phyloP scores from a whole-genome alignment of 768 basidiomycete genomes.

The Gloeopeniophorella convolvens region DNA sequence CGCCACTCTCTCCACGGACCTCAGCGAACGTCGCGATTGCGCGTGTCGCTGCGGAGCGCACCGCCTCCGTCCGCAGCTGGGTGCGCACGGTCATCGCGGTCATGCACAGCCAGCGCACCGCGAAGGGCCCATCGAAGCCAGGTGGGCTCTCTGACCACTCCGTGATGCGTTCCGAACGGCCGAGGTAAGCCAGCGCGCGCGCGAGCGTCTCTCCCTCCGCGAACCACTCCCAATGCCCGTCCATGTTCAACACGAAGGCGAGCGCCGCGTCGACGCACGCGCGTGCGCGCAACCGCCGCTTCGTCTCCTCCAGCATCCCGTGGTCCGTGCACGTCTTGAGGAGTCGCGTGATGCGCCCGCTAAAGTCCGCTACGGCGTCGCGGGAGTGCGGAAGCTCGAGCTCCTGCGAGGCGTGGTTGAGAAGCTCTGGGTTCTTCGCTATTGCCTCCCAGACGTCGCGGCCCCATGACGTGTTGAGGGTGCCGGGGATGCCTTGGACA shows the following conservation, averaged over 20 bases:
- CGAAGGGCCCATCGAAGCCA: constrained; percentile 1
- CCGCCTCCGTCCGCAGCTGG: background rate
- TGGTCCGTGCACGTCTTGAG: constrained; percentile 5
- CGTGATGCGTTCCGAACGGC: background rate
- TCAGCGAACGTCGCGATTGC: background rate
- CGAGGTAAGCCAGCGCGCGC: constrained; percentile 2
- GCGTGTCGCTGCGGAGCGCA: background rate
- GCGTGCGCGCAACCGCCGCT: constrained; percentile 1
- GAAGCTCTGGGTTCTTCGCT: background rate
- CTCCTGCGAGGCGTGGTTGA: background rate
- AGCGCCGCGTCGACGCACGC: constrained; percentile 6
- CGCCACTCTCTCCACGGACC: background rate
- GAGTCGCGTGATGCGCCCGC: constrained; percentile 4
- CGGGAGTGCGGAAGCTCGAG: background rate
- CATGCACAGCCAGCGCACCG: constrained; percentile 8
- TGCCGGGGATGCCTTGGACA: background rate
- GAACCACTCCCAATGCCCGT: constrained; percentile 4
- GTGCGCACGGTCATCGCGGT: background rate
- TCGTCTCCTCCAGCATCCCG: background rate
- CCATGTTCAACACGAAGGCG: constrained; percentile 1
- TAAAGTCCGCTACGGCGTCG: constrained; percentile 1
- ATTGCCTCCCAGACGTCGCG: background rate
- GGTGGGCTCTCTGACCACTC: background rate
- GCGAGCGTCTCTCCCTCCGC: background rate
- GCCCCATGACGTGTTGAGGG: background rate